These are phyloP conservation scores for Trichophyton mentagrophytes DNA, from an alignment of 2,329 filamentous ascomycete genomes.

Conservation along the genomic window DNA sequence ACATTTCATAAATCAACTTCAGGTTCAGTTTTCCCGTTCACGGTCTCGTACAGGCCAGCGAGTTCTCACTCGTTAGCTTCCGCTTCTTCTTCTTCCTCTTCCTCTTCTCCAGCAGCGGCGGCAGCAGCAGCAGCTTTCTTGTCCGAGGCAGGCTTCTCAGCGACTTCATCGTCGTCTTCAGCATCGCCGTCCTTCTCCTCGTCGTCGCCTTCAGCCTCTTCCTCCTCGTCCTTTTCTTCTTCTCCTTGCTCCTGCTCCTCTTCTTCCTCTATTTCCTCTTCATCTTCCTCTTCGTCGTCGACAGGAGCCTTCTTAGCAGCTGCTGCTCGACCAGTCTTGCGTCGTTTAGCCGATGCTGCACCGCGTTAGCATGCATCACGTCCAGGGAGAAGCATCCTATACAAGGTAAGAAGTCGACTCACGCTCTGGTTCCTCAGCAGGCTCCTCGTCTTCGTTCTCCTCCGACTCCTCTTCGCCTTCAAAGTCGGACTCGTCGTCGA, in stretches of 20 bases:
- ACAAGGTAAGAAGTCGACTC: neutral
- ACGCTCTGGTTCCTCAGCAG: slow-evolving; percentile 15
- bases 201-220: slow-evolving; percentile 18
- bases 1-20: neutral
- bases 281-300: slow-evolving; percentile 5
- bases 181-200: slow-evolving; percentile 19
- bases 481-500: slow-evolving; percentile 21
- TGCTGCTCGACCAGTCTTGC: slow-evolving; percentile 16
- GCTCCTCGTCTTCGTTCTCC: slow-evolving; percentile 16
- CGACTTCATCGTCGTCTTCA: slow-evolving; percentile 17
- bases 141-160: slow-evolving; percentile 3
- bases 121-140: neutral
- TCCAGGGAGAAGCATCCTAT: too few relatives aligned
- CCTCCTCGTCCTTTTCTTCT: slow-evolving; percentile 15
- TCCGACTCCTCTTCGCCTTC: slow-evolving; percentile 18
- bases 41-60: neutral
- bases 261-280: slow-evolving; percentile 16
- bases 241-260: slow-evolving; percentile 20
- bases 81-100: neutral
- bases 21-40: neutral
- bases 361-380: neutral
- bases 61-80: neutral
- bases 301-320: neutral
- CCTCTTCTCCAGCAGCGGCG: neutral
- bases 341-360: slow-evolving; percentile 17